phyloP scores from a whole-genome alignment of 306 rosid genomes.

The Canavalia ensiformis region DNA sequence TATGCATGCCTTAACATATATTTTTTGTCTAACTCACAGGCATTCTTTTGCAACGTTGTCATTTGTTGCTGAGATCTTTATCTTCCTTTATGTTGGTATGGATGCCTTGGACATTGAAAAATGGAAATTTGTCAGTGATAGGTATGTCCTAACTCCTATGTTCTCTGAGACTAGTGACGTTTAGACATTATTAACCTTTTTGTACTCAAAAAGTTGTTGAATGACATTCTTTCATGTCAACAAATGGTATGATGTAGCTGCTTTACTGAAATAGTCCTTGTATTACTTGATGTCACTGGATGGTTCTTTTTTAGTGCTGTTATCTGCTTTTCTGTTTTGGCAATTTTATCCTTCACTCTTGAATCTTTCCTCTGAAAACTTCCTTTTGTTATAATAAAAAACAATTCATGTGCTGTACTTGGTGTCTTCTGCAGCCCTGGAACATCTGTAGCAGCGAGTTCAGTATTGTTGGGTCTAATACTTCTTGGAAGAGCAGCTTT shows the following conservation, averaged over 20 bases:
- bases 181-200: conserved; percentile 21
- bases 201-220: not conserved
- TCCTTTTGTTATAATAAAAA: conserved; percentile 18
- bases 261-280: conserved; percentile 17
- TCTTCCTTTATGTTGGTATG: conserved; percentile 98
- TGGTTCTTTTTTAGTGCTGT: not conserved
- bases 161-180: conserved; percentile 10
- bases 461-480: conserved; percentile 77
- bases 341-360: not conserved
- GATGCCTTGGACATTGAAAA: conserved; percentile 99
- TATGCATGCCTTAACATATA: conserved; percentile 32
- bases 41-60: conserved; percentile 97
- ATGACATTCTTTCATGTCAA: conserved; percentile 20
- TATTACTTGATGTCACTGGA: not conserved
- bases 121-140: conserved; percentile 92
- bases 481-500: conserved; percentile 95
- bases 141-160: conserved; percentile 65
- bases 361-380: conserved; percentile 8
- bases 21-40: conserved; percentile 57
- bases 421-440: conserved; percentile 80
- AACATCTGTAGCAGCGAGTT: conserved; percentile 86
- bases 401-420: conserved; percentile 13
- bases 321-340: conserved; percentile 3
- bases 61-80: conserved; percentile 86
- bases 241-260: conserved; percentile 30